Evolutionary conservation across 768 basidiomycete genomes (phyloP).

Genomic region (Kwoniella bestiolae): DNA sequence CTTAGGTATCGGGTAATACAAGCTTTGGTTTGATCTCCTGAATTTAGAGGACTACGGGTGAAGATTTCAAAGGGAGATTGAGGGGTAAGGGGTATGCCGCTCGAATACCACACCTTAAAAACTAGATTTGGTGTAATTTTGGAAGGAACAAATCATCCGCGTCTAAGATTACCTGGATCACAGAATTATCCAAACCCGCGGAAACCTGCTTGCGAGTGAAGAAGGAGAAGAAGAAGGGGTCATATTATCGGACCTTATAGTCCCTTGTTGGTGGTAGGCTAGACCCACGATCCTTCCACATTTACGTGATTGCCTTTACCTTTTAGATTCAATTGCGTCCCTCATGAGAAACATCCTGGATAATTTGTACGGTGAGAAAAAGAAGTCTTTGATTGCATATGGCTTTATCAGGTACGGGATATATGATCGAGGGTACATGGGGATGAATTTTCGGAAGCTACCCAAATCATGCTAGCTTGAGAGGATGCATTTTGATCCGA

Average conservation of each 20-base stretch:
- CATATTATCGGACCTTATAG: too few species aligned
- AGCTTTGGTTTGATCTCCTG: conserved; percentile 5
- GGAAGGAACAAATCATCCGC: background rate
- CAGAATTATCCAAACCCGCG: background rate
- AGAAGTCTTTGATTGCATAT: background rate
- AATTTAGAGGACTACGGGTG: background rate
- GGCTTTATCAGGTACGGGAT: background rate
- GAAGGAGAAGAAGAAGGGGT: too few species aligned
- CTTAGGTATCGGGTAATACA: conserved; percentile 16
- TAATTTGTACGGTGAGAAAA: too few species aligned
- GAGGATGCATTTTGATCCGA: too few species aligned
- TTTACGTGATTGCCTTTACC: background rate
- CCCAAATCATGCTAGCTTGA: too few species aligned
- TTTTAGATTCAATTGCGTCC: background rate
- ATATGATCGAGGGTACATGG: background rate
- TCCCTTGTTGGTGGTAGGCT: too few species aligned
- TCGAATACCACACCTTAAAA: conserved; percentile 11
- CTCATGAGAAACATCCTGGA: too few species aligned
- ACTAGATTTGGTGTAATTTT: background rate
- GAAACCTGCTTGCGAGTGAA: too few species aligned
- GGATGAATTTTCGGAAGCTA: background rate
- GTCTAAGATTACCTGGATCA: background rate
- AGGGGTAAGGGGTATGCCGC: background rate
- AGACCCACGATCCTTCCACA: too few species aligned
- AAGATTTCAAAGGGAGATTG: background rate